Conservation (phyloP, 1,139 yeast species). For the Candida pseudocylindracea region DNA sequence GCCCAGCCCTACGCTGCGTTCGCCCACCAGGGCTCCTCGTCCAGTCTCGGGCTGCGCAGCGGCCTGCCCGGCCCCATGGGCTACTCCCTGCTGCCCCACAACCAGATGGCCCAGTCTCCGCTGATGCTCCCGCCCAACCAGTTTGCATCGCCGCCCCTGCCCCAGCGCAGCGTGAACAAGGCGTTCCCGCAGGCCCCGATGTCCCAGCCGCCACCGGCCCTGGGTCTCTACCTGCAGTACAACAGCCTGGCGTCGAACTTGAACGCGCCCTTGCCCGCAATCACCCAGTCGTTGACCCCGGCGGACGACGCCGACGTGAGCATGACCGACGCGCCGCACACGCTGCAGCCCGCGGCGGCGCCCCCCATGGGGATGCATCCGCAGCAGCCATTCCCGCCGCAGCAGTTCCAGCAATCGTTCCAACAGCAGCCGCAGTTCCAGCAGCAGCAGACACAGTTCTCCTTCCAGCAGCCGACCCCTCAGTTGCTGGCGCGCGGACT, state of each 20-base stretch:
- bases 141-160: conserved; percentile 2
- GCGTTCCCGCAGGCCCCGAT: too few relatives aligned
- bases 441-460: background rate
- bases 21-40: background rate
- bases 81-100: background rate
- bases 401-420: conserved; percentile 3
- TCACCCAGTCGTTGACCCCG: too few relatives aligned
- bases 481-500: too few relatives aligned
- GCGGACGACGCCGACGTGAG: too few relatives aligned
- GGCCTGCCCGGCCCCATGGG: background rate
- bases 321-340: background rate
- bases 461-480: background rate
- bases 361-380: background rate
- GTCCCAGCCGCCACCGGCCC: too few relatives aligned
- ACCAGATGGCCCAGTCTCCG: too few relatives aligned
- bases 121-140: conserved; percentile 2
- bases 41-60: background rate
- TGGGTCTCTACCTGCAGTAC: too few relatives aligned
- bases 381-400: conserved; percentile 2
- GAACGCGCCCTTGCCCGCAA: too few relatives aligned
- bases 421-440: conserved; percentile 1
- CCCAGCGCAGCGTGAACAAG: too few relatives aligned
- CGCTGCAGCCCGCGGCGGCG: conserved; percentile 1
- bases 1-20: conserved; percentile 3
- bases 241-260: too few relatives aligned